phyloP scores from a whole-genome alignment of 2,329 filamentous ascomycete genomes.

The Cladorrhinum sp. region DNA sequence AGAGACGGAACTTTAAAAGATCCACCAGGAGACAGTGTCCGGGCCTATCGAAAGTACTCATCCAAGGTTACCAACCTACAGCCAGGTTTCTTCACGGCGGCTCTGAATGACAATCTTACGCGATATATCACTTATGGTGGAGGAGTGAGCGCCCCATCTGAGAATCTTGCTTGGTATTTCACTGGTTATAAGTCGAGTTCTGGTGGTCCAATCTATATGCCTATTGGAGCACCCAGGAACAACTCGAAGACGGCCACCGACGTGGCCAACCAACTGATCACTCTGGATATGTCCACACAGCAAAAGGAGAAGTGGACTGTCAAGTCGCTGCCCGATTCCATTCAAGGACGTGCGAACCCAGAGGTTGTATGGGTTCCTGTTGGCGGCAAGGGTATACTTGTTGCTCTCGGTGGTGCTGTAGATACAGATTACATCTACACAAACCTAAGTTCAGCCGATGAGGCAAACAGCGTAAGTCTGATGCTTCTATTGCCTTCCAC shows the following conservation, averaged over 20 bases:
- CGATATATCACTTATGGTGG: constrained; percentile 64
- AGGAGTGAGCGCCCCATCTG: constrained; percentile 62
- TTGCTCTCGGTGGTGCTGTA: constrained; percentile 73
- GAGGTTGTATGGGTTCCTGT: constrained; percentile 76
- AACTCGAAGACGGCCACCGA: constrained; percentile 39
- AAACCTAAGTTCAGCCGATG: constrained; percentile 31
- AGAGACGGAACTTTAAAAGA: constrained; percentile 35
- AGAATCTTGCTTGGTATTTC: constrained; percentile 71
- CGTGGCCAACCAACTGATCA: constrained; percentile 56
- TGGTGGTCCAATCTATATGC: constrained; percentile 48
- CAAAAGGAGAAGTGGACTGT: constrained; percentile 55
- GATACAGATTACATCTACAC: constrained; percentile 49
- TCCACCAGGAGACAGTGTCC: constrained; percentile 43
- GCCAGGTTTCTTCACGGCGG: constrained; percentile 40
- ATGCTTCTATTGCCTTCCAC: too few relatives aligned
- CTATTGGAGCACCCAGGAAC: constrained; percentile 26
- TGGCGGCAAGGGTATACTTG: constrained; percentile 69
- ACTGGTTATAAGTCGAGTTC: constrained; percentile 55
- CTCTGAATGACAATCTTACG: constrained; percentile 48
- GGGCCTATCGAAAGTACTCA: constrained; percentile 50
- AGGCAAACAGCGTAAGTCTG: constrained; percentile 42
- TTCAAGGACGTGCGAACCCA: constrained; percentile 58
- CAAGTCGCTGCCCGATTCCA: constrained; percentile 44
- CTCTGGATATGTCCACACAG: constrained; percentile 57
- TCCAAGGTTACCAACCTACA: constrained; percentile 40